Percentiles rank a stretch among this genome's conserved stretches.
Evolutionary conservation across 2,329 filamentous ascomycete genomes (phyloP).

Genomic region (Rachicladosporium sp.): DNA sequence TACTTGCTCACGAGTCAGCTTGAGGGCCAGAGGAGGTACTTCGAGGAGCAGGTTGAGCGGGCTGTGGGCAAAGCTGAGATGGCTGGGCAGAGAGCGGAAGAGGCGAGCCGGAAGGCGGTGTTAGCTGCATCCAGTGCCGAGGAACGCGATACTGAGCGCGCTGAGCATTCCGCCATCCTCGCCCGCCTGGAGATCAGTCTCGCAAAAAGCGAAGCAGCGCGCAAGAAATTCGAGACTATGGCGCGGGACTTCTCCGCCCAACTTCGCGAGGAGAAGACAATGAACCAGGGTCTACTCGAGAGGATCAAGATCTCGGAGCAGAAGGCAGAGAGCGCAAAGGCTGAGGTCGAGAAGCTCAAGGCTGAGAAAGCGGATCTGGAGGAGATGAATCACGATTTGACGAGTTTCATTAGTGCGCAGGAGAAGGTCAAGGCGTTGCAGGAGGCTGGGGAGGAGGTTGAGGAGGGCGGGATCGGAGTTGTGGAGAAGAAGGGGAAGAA

Average conservation of each 20-base stretch:
- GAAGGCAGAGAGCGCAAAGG: conserved; percentile 45
- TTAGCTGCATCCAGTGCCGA: conserved; percentile 28
- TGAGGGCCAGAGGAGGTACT: conserved; percentile 85
- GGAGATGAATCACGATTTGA: conserved; percentile 77
- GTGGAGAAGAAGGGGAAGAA: conserved; percentile 44
- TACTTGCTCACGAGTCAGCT: conserved; percentile 86
- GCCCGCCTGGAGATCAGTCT: conserved; percentile 61
- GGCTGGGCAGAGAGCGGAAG: conserved; percentile 55
- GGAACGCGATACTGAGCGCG: conserved; percentile 44
- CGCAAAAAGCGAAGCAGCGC: conserved; percentile 54
- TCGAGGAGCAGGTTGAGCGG: conserved; percentile 81
- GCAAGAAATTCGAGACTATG: conserved; percentile 60
- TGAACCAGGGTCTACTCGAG: conserved; percentile 68
- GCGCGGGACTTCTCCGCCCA: conserved; percentile 64
- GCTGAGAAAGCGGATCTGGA: conserved; percentile 57
- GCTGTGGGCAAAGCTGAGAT: conserved; percentile 78
- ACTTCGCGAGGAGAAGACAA: conserved; percentile 74
- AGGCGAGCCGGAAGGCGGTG: conserved; percentile 32
- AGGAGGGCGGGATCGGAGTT: conserved; percentile 52
- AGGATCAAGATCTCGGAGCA: conserved; percentile 60
- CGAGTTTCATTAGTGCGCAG: conserved; percentile 74
- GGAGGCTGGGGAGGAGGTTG: conserved; percentile 54
- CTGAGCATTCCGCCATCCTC: conserved; percentile 43
- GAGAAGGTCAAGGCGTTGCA: conserved; percentile 62
- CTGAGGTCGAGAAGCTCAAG: conserved; percentile 28